Evolutionary conservation across 1,284 basidiomycete genomes (phyloP).

Genomic region (Cryptococcus maquisensis): DNA sequence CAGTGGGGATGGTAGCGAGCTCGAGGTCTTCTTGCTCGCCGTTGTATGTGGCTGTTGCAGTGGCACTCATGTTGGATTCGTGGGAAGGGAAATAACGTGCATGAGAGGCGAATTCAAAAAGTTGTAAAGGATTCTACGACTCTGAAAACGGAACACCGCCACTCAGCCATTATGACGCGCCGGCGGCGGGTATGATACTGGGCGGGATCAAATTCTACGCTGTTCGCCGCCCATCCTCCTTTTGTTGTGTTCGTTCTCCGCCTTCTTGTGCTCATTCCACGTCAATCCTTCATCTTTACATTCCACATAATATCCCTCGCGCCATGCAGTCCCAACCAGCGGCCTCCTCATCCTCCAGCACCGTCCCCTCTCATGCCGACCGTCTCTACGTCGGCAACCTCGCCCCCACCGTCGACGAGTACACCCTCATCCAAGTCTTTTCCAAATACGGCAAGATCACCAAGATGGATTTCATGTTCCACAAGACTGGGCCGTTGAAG

Average conservation of each 20-base stretch:
- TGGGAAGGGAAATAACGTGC: too few species aligned
- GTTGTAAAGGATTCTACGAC: too few species aligned
- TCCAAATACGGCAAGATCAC: constrained; percentile 85
- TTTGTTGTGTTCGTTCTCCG: too few species aligned
- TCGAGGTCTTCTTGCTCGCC: constrained; percentile 31
- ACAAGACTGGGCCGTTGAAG: constrained; percentile 80
- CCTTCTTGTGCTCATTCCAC: too few species aligned
- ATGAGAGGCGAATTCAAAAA: too few species aligned
- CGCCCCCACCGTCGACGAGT: constrained; percentile 84
- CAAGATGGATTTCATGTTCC: constrained; percentile 90
- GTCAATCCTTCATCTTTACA: too few species aligned
- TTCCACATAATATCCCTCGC: too few species aligned
- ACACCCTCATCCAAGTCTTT: constrained; percentile 82
- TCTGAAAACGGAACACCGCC: too few species aligned
- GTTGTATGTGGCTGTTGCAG: background rate
- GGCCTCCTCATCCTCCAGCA: constrained; percentile 5
- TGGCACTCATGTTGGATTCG: background rate
- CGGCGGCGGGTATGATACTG: too few species aligned
- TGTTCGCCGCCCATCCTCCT: too few species aligned
- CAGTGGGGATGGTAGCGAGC: constrained; percentile 28
- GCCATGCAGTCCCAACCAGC: constrained; percentile 13
- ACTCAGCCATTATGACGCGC: too few species aligned
- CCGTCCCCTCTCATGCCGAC: constrained; percentile 31
- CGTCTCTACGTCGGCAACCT: constrained; percentile 89
- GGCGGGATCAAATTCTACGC: too few species aligned